These are phyloP conservation scores for Stachybotrys chartarum DNA, from an alignment of 2,329 filamentous ascomycete species.

Conservation along the genomic window DNA sequence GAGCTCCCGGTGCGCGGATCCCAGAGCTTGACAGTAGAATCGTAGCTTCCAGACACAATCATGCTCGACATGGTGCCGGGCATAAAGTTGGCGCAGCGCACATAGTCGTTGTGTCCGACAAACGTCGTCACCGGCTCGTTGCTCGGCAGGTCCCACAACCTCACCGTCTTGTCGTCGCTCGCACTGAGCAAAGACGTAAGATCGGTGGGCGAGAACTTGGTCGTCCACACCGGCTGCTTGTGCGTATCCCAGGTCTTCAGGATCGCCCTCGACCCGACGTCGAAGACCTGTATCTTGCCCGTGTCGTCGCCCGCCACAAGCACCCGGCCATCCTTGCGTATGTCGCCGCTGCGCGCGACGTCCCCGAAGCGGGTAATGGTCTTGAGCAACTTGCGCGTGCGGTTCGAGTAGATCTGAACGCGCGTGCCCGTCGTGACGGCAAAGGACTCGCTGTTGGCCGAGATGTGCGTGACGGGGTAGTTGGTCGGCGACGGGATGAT, in stretches of 20 bases:
- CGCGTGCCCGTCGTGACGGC: conserved; percentile 91
- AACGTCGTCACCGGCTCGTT: conserved; percentile 72
- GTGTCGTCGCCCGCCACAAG: conserved; percentile 87
- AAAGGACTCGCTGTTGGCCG: conserved; percentile 69
- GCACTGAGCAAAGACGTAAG: conserved; percentile 82
- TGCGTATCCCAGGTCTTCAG: conserved; percentile 93
- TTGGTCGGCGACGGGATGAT: conserved; percentile 86
- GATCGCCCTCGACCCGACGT: conserved; percentile 80
- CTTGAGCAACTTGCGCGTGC: conserved; percentile 85
- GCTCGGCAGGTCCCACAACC: conserved; percentile 87
- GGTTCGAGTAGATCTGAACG: conserved; percentile 87
- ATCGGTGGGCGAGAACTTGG: conserved; percentile 84
- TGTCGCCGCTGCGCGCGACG: conserved; percentile 81
- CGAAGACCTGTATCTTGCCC: conserved; percentile 91
- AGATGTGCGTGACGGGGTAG: conserved; percentile 86
- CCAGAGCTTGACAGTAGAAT: conserved; percentile 89
- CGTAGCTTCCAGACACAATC: conserved; percentile 86
- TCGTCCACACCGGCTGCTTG: conserved; percentile 89
- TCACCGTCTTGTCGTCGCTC: conserved; percentile 86
- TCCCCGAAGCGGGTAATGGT: conserved; percentile 93
- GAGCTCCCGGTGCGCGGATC: conserved; percentile 68
- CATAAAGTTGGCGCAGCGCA: conserved; percentile 81
- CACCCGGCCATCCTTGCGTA: conserved; percentile 81
- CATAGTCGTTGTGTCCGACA: conserved; percentile 85
- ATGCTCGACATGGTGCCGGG: conserved; percentile 65